Evolutionary conservation across 257 asterid species (phyloP).

Genomic region (Lantana camara): DNA sequence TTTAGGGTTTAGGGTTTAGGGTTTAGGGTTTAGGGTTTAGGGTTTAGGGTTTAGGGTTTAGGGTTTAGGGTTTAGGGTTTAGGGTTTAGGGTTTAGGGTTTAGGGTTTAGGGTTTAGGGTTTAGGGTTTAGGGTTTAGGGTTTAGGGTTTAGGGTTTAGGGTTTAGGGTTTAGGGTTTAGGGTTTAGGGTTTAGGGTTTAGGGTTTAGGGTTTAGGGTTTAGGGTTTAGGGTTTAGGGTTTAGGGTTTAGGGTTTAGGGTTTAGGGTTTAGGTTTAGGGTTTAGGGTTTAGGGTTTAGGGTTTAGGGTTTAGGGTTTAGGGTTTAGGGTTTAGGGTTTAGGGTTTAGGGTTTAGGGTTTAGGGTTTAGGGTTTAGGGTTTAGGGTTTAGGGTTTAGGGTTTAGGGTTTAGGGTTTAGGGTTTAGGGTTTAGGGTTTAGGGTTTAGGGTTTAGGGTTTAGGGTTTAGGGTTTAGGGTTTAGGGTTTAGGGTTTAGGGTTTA

Average conservation of each 20-base stretch:
- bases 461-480: conserved; percentile 21
- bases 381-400: conserved; percentile 14
- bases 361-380: conserved; percentile 18
- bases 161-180: not conserved
- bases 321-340: conserved; percentile 8
- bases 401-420: conserved; percentile 20
- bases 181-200: conserved; percentile 8
- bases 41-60: not conserved
- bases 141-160: not conserved
- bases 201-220: conserved; percentile 11
- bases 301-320: conserved; percentile 13
- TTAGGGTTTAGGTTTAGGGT: conserved; percentile 12
- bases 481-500: conserved; percentile 23
- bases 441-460: conserved; percentile 21
- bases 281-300: conserved; percentile 21
- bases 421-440: conserved; percentile 17
- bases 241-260: conserved; percentile 1
- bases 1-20: not conserved
- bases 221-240: conserved; percentile 1
- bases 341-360: conserved; percentile 18
- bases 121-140: not conserved
- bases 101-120: not conserved
- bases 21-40: not conserved
- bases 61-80: not conserved
- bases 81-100: not conserved